These are phyloP conservation scores for Pseudogymnoascus sp. DNA, from an alignment of 2,329 filamentous ascomycete genomes.

Conservation along the genomic window DNA sequence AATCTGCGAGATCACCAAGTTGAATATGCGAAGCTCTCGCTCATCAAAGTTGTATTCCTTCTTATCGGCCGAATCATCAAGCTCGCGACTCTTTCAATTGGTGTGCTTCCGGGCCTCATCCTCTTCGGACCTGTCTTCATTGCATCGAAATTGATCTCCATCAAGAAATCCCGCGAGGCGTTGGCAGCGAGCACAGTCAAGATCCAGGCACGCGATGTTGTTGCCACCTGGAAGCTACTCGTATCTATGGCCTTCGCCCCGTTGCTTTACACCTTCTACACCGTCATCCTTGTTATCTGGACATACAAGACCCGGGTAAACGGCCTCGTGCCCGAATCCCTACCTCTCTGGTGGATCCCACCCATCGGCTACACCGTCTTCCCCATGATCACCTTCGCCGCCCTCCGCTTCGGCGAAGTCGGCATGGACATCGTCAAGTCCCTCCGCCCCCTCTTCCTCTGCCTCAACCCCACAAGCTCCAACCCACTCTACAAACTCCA, in stretches of 20 bases:
- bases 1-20: constrained; percentile 92
- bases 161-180: constrained; percentile 74
- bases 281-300: constrained; percentile 64
- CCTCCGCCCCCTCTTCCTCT: constrained; percentile 76
- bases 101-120: constrained; percentile 76
- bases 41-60: constrained; percentile 65
- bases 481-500: constrained; percentile 79
- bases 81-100: constrained; percentile 66
- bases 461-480: constrained; percentile 73
- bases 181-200: constrained; percentile 83
- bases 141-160: constrained; percentile 73
- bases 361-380: constrained; percentile 72
- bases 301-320: constrained; percentile 74
- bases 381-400: constrained; percentile 82
- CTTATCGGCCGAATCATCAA: constrained; percentile 76
- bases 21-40: constrained; percentile 78
- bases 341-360: constrained; percentile 73
- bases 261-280: constrained; percentile 76
- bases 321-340: constrained; percentile 71
- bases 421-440: constrained; percentile 99
- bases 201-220: constrained; percentile 79
- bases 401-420: constrained; percentile 91
- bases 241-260: constrained; percentile 81
- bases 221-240: constrained; percentile 89
- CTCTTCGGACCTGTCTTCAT: constrained; percentile 87